A percentile compares a stretch with the other conserved stretches of the same genome.
phyloP scores from a whole-genome alignment of 129 eudicot genomes.

The Logfia minima region DNA sequence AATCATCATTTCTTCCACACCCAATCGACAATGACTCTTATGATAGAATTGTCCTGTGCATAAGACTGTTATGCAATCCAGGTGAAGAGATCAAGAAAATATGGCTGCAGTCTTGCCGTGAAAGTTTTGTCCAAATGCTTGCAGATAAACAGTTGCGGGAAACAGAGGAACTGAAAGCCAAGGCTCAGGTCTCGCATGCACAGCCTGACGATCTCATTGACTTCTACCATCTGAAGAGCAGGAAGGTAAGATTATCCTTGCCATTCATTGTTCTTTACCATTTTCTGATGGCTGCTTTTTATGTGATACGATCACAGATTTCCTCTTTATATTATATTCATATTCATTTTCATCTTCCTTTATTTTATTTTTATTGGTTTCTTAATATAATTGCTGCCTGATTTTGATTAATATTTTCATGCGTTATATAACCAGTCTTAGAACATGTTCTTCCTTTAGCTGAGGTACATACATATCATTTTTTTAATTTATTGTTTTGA shows the following conservation, averaged over 20 bases:
- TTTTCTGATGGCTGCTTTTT: background rate
- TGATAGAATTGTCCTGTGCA: slow-evolving; percentile 79
- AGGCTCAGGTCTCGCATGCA: slow-evolving; percentile 81
- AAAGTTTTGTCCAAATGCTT: slow-evolving; percentile 96
- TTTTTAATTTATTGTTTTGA: no score
- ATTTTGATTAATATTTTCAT: background rate
- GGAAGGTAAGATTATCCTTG: slow-evolving; percentile 55
- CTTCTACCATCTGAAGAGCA: slow-evolving; percentile 94
- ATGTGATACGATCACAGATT: background rate
- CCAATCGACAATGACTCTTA: slow-evolving; percentile 91
- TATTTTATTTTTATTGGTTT: background rate
- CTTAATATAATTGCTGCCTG: background rate
- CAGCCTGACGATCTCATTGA: slow-evolving; percentile 99
- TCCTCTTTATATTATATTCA: background rate
- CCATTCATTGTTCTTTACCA: background rate
- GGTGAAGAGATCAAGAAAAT: slow-evolving; percentile 72
- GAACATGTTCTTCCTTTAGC: background rate
- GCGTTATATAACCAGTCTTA: background rate
- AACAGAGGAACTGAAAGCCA: slow-evolving; percentile 86
- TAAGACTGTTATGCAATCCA: slow-evolving; percentile 67
- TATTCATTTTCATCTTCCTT: background rate
- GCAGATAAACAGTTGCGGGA: slow-evolving; percentile 91
- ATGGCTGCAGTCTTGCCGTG: slow-evolving; percentile 91
- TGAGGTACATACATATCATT: no score
- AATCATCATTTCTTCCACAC: slow-evolving; percentile 89